Evolutionary conservation across 78 protist genomes (phyloP).

Genomic region (Dictyostelium purpureum): DNA sequence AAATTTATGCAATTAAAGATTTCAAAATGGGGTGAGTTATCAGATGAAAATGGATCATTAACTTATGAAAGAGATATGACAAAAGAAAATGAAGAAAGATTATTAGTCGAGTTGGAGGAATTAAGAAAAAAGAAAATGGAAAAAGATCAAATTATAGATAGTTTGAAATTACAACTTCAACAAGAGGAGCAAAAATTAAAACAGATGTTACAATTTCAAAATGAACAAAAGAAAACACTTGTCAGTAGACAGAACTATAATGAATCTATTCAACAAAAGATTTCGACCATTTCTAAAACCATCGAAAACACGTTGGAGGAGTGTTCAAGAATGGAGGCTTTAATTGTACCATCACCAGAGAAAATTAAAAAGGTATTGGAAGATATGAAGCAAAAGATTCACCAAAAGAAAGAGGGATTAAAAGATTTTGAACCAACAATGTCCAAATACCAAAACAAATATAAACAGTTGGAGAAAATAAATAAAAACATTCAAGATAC

Average conservation of each 20-base stretch:
- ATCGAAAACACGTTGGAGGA: not conserved
- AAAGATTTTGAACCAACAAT: not conserved
- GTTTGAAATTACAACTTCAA: not conserved
- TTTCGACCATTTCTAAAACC: not conserved
- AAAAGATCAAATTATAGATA: not conserved
- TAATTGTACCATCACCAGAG: not conserved
- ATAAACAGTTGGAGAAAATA: not conserved
- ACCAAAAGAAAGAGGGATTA: not conserved
- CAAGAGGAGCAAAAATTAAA: not conserved
- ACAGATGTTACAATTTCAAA: not conserved
- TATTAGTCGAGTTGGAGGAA: not conserved
- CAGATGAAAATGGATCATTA: not conserved
- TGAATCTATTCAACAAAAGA: not conserved
- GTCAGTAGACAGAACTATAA: not conserved
- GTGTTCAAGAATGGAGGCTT: not conserved
- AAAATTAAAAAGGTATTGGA: not conserved
- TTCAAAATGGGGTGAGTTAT: not conserved
- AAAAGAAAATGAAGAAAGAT: not conserved
- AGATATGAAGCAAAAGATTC: not conserved
- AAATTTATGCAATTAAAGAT: not conserved
- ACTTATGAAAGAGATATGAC: not conserved
- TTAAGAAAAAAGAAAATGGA: not conserved
- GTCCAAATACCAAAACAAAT: not conserved
- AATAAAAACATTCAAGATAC: not conserved
- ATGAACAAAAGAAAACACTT: not conserved